Evolutionary conservation across 148 eudicot species (phyloP).

Genomic region (Salicornia ramosissima): DNA sequence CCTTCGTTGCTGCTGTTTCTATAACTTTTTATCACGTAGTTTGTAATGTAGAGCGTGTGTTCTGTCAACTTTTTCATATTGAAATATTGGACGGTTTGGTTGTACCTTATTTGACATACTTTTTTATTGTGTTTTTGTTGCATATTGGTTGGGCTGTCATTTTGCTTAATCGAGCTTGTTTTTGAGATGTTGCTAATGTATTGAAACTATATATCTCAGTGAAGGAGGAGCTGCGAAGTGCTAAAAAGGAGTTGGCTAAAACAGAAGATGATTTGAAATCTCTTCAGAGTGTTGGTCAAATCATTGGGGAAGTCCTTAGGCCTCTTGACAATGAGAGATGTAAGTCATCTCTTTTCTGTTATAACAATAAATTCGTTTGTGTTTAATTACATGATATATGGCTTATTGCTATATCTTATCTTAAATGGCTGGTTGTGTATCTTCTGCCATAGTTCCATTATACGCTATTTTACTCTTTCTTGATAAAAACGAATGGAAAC

Average conservation of each 20-base stretch:
- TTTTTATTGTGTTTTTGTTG: neutral
- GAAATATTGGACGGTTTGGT: neutral
- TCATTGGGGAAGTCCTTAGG: conserved; percentile 98
- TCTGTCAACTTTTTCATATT: no score
- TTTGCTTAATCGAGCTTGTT: neutral
- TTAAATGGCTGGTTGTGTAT: neutral
- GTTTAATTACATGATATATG: neutral
- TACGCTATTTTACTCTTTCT: neutral
- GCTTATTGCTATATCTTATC: neutral
- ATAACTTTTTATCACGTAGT: no score
- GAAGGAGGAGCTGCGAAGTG: conserved; percentile 59
- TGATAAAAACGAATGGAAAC: no score
- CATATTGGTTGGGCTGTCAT: neutral
- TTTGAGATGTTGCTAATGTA: neutral
- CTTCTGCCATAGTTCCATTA: no score
- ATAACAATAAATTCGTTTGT: neutral
- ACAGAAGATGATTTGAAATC: conserved; percentile 98
- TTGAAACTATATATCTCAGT: conserved; percentile 37
- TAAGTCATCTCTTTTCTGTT: conserved; percentile 31
- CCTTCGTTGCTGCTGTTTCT: neutral
- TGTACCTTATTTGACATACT: neutral
- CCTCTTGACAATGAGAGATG: conserved; percentile 96
- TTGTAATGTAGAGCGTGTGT: neutral
- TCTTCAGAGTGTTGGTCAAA: conserved; percentile 97
- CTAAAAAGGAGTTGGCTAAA: conserved; percentile 87